These are phyloP conservation scores for Helicostylum pulchrum DNA, from an alignment of 192 early-diverging fungal genomes.

Conservation along the genomic window DNA sequence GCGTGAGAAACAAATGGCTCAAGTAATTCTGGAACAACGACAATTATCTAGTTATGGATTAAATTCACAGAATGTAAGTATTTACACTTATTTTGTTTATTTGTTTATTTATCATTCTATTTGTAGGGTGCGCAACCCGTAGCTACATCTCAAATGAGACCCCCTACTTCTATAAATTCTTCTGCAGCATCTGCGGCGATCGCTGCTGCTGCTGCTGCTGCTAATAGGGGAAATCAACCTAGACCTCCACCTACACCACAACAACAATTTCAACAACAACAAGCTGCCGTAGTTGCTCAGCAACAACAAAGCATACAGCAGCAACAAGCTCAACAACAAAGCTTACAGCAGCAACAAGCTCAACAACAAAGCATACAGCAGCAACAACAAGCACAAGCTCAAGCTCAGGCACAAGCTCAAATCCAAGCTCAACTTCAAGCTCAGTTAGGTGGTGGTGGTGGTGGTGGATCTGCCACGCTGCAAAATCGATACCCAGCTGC, in stretches of 20 bases:
- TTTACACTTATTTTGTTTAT: conserved; percentile 15
- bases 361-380: conserved; percentile 31
- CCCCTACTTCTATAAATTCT: conserved; percentile 12
- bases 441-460: conserved; percentile 11
- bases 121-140: conserved; percentile 27
- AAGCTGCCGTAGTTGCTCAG: not conserved
- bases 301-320: conserved; percentile 33
- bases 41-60: conserved; percentile 44
- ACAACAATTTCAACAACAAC: conserved; percentile 14
- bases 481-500: conserved; percentile 31
- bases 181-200: conserved; percentile 21
- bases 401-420: conserved; percentile 30
- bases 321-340: conserved; percentile 28
- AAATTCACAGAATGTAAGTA: conserved; percentile 29
- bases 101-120: conserved; percentile 13
- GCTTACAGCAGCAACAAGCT: conserved; percentile 24
- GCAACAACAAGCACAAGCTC: conserved; percentile 28
- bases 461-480: not conserved
- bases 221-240: not conserved
- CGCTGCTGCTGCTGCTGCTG: conserved; percentile 32
- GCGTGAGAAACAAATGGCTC: conserved; percentile 47
- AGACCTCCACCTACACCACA: too few species aligned
- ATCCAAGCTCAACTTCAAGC: conserved; percentile 23
- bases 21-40: conserved; percentile 48
- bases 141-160: conserved; percentile 26